Evolutionary conservation across 495 filamentous ascomycete species (phyloP), one percentile per base, ranked within the genome.

Genomic region (Aspergillus carlsbadensis): DNA sequence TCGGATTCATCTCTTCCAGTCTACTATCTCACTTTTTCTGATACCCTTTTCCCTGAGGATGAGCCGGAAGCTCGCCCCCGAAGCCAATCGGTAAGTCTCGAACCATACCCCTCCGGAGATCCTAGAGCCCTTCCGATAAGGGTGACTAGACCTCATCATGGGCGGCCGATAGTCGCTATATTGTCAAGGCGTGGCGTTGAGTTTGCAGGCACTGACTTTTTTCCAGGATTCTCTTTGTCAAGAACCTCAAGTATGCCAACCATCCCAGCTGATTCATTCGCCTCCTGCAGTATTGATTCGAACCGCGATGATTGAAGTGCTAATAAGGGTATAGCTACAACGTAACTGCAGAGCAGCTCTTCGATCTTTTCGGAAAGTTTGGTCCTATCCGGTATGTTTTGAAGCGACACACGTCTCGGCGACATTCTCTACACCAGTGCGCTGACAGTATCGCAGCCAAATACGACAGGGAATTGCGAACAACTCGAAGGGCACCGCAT

Each of bases 401-500:
- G 18, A 22, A n/a, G 15, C 54, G 36, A 13, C 41, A 21, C 26
- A 44, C 26, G 36, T 24, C n/a, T 24, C 26, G 10, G 13, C 18
- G 20, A 26, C n/a, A n/a, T n/a, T n/a, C 34, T 45, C 34, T 49
- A 3, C 54, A 10, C 37, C 40, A 33, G 17, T 53, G 39, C 22
- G 42, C 71, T 79, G 65, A 80, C 60, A n/a, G 26, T 55, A 17
- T 62, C 54, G 58, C 64, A 98, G 94, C 60, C 94, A 98, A 88
- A 94, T 98, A 67, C 93, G 94, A 68, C 92, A 97, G 77, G 94
- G 94, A 64, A 98, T 96, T 65, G 91, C 93, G 57, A 92, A 85
- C 76, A 95, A 95, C 70, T 96, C 94, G 61, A 98, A 98, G 73
- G 94, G 94, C 65, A 98, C 94, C 24, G 93, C 91, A 65, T 98